Conservation (phyloP, 768 basidiomycete genomes). For the Lactarius pseudohatsudake region DNA sequence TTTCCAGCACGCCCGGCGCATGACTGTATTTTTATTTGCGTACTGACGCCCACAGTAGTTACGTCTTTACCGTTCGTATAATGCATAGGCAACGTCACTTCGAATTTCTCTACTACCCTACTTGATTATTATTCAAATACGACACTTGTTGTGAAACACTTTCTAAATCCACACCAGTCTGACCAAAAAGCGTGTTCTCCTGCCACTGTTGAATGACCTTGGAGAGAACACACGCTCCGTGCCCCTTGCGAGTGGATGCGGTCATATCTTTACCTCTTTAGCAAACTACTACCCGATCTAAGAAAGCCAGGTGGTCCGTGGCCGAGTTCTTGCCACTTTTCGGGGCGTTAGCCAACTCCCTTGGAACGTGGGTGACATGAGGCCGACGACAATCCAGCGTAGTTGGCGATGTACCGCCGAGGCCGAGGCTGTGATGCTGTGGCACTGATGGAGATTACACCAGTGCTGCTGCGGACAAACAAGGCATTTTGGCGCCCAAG, state of each 20-base stretch:
- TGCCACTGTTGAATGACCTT: neutral
- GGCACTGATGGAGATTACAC: conserved; percentile 4
- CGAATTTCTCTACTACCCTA: conserved; percentile 18
- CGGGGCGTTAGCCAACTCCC: conserved; percentile 7
- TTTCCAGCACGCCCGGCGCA: conserved; percentile 15
- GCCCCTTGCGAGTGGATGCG: conserved; percentile 1
- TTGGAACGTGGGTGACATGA: conserved; percentile 20
- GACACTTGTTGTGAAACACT: conserved; percentile 18
- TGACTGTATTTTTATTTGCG: conserved; percentile 29
- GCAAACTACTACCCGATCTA: conserved; percentile 5
- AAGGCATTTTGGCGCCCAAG: conserved; percentile 8
- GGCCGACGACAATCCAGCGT: conserved; percentile 26
- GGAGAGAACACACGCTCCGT: neutral
- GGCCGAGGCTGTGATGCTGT: conserved; percentile 15
- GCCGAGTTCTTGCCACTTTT: conserved; percentile 11
- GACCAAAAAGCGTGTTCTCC: neutral
- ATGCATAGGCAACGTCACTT: conserved; percentile 23
- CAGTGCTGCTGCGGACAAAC: conserved; percentile 6
- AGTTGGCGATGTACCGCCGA: conserved; percentile 14
- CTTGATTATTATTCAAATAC: conserved; percentile 19
- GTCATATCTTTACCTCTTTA: conserved; percentile 7
- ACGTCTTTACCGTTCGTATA: conserved; percentile 27
- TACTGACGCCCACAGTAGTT: conserved; percentile 15
- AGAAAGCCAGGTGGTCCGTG: conserved; percentile 6
- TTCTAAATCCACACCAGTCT: neutral